phyloP scores from a whole-genome alignment of 345 rosid species.

The Stellera chamaejasme region DNA sequence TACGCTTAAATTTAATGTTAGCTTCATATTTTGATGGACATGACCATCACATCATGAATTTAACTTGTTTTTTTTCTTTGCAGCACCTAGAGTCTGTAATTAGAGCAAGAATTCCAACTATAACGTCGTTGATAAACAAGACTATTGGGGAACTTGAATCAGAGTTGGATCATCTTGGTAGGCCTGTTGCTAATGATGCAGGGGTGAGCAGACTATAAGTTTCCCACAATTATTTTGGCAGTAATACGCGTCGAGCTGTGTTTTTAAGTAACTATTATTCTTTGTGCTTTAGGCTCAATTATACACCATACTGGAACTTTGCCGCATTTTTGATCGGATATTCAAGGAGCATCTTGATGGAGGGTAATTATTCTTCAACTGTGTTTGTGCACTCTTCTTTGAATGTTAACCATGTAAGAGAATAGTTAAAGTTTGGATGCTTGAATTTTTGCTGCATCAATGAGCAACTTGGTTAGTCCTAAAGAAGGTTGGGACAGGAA shows the following conservation, averaged over 20 bases:
- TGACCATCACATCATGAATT: background rate
- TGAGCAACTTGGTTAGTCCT: no score
- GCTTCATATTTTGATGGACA: background rate
- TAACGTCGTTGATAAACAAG: slow-evolving; percentile 79
- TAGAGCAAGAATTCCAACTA: slow-evolving; percentile 81
- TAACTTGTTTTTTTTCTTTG: slow-evolving; percentile 15
- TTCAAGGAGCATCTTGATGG: slow-evolving; percentile 97
- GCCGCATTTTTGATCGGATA: slow-evolving; percentile 80
- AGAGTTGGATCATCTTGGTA: slow-evolving; percentile 80
- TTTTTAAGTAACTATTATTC: background rate
- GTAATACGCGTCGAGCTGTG: background rate
- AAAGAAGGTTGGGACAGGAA: no score
- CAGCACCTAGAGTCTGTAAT: slow-evolving; percentile 93
- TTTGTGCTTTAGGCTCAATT: slow-evolving; percentile 59
- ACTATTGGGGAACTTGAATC: slow-evolving; percentile 84
- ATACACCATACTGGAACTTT: slow-evolving; percentile 68
- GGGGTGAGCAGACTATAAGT: slow-evolving; percentile 49
- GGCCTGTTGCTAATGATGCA: slow-evolving; percentile 86
- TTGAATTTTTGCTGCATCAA: no score
- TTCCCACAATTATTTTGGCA: background rate
- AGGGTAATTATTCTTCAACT: slow-evolving; percentile 39
- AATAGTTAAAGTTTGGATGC: no score
- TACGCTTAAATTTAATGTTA: background rate
- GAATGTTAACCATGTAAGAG: no score
- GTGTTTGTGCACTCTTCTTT: no score